Percentiles rank a stretch among this genome's conserved stretches.
Conservation (phyloP, 129 eudicot genomes). For the Kitagawia praeruptora region DNA sequence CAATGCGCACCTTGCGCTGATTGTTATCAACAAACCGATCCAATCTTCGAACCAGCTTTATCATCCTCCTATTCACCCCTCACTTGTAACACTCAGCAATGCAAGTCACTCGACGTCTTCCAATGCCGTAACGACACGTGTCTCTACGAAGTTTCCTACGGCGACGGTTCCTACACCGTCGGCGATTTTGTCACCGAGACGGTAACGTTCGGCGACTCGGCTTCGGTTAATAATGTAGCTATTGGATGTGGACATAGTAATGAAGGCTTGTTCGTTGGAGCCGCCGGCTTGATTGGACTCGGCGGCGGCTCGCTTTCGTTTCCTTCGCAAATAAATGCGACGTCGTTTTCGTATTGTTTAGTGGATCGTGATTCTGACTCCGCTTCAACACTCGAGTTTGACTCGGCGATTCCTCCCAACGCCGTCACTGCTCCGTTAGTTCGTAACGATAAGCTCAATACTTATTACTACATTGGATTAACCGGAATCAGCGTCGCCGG, state of each 20-base stretch:
- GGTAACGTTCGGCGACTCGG: conserved; percentile 42
- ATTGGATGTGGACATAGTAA: conserved; percentile 90
- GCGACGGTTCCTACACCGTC: conserved; percentile 90
- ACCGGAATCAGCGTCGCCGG: conserved; percentile 71
- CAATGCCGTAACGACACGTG: conserved; percentile 73
- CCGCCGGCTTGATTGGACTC: conserved; percentile 87
- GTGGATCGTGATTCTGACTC: conserved; percentile 80
- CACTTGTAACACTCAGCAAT: conserved; percentile 52
- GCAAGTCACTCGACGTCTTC: conserved; percentile 70
- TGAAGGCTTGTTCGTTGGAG: conserved; percentile 84
- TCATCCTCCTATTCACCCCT: conserved; percentile 57
- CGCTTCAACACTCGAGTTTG: conserved; percentile 65
- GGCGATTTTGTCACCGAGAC: conserved; percentile 81
- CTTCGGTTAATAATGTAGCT: conserved; percentile 43
- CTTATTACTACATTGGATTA: conserved; percentile 61
- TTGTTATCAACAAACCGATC: conserved; percentile 85
- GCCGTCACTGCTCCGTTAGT: conserved; percentile 60
- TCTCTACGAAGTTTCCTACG: conserved; percentile 82
- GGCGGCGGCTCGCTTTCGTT: conserved; percentile 82
- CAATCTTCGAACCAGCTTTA: conserved; percentile 63
- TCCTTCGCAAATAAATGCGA: conserved; percentile 70
- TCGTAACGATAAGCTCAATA: conserved; percentile 36
- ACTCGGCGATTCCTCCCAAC: conserved; percentile 34
- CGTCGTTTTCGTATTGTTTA: conserved; percentile 70
- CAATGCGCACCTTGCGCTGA: conserved; percentile 95